These are phyloP conservation scores for Gloeophyllum trabeum DNA, from an alignment of 768 basidiomycete genomes.

Conservation along the genomic window DNA sequence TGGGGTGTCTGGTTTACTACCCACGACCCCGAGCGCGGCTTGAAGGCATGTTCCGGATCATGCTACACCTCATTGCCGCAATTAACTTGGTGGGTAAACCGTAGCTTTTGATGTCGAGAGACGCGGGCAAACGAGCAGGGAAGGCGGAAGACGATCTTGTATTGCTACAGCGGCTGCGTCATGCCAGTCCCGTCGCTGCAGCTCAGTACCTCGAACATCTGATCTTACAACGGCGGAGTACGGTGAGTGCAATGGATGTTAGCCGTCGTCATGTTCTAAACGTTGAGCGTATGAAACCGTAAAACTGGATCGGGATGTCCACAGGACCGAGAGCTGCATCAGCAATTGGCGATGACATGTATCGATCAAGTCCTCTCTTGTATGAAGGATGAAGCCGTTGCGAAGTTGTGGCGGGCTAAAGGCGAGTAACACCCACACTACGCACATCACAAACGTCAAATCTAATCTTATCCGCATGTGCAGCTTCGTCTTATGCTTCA, in stretches of 20 bases:
- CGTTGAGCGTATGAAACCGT: too few relatives aligned
- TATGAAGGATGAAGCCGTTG: conserved; percentile 36
- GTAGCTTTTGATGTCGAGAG: conserved; percentile 51
- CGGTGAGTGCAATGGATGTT: conserved; percentile 25
- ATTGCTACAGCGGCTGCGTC: conserved; percentile 43
- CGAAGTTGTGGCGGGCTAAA: conserved; percentile 66
- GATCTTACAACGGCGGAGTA: conserved; percentile 55
- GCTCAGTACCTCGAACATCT: conserved; percentile 72
- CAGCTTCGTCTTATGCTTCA: conserved; percentile 18
- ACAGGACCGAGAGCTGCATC: conserved; percentile 56
- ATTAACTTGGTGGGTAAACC: too few relatives aligned
- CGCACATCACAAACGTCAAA: too few relatives aligned
- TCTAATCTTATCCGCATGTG: too few relatives aligned
- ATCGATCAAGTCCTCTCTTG: conserved; percentile 41
- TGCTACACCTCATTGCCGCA: too few relatives aligned
- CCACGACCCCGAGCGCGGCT: conserved; percentile 54
- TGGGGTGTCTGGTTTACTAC: conserved; percentile 79
- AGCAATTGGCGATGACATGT: conserved; percentile 45
- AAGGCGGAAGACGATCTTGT: conserved; percentile 50
- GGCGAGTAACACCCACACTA: too few relatives aligned
- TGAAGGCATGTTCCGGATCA: conserved; percentile 41
- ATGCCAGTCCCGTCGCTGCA: conserved; percentile 49
- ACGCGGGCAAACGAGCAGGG: conserved; percentile 42
- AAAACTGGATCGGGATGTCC: too few relatives aligned
- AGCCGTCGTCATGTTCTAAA: background rate